phyloP scores from a whole-genome alignment of 371 early-diverging fungal species.

The Mucor lusitanicus region DNA sequence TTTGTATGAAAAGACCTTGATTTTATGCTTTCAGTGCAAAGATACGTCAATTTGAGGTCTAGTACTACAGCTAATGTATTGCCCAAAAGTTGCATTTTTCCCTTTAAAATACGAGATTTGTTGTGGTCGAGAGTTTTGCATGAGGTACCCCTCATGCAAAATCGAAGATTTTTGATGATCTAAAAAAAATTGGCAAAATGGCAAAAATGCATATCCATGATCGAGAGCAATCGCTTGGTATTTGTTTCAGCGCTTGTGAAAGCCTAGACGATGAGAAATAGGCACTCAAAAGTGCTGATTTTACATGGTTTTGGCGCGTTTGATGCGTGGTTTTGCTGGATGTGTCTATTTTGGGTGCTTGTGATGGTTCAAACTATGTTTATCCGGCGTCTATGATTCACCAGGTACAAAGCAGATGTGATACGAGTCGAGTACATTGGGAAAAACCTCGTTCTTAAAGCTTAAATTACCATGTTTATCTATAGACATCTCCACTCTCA shows the following conservation, averaged over 20 bases:
- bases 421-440: not conserved
- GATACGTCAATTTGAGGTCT: not conserved
- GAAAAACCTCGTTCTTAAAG: not conserved
- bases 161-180: not conserved
- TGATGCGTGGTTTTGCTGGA: not conserved
- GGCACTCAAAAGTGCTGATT: not conserved
- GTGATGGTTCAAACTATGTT: not conserved
- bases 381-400: not conserved
- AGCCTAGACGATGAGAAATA: not conserved
- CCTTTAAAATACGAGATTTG: not conserved
- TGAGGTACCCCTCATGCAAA: too few species aligned
- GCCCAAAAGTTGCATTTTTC: not conserved
- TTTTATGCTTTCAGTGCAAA: not conserved
- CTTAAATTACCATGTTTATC: not conserved
- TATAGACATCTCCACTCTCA: not conserved
- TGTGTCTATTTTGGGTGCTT: not conserved
- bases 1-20: not conserved
- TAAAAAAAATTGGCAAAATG: not conserved
- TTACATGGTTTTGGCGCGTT: not conserved
- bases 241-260: not conserved
- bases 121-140: too few species aligned
- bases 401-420: not conserved
- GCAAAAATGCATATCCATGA: not conserved
- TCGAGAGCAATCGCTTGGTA: not conserved
- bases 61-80: not conserved